A percentile compares a stretch with the other conserved stretches of the same genome.
Conservation (phyloP, 768 basidiomycete genomes). For the Clitopilus passeckerianus region DNA sequence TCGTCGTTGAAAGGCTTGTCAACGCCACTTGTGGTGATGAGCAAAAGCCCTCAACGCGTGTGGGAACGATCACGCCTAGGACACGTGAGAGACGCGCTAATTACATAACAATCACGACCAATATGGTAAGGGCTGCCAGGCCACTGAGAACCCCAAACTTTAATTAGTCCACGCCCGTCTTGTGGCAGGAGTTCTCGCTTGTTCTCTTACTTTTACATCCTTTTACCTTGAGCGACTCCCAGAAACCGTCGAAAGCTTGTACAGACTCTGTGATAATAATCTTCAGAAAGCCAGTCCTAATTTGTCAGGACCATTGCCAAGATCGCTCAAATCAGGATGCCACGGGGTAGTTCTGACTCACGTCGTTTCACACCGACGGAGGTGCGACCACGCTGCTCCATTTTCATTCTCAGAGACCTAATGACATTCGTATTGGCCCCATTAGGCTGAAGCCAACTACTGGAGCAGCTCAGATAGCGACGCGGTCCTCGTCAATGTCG, state of each 20-base stretch:
- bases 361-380: neutral
- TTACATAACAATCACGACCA: neutral
- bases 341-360: neutral
- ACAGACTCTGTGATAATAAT: neutral
- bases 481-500: neutral
- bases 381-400: neutral
- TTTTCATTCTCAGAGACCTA: neutral
- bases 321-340: neutral
- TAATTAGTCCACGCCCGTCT: neutral
- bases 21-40: neutral
- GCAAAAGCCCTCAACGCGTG: conserved; percentile 11
- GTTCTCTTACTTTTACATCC: neutral
- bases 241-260: neutral
- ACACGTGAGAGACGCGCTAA: neutral
- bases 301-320: neutral
- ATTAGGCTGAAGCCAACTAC: neutral
- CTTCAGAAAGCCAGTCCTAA: neutral
- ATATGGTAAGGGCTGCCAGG: neutral
- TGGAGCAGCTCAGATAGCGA: neutral
- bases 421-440: neutral
- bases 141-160: neutral
- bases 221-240: neutral
- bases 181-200: neutral
- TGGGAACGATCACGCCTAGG: neutral
- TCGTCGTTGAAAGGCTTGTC: neutral